A percentile compares a stretch with the other conserved stretches of the same genome.
phyloP scores from a whole-genome alignment of 148 eudicot genomes.

The Nyssa sinensis region DNA sequence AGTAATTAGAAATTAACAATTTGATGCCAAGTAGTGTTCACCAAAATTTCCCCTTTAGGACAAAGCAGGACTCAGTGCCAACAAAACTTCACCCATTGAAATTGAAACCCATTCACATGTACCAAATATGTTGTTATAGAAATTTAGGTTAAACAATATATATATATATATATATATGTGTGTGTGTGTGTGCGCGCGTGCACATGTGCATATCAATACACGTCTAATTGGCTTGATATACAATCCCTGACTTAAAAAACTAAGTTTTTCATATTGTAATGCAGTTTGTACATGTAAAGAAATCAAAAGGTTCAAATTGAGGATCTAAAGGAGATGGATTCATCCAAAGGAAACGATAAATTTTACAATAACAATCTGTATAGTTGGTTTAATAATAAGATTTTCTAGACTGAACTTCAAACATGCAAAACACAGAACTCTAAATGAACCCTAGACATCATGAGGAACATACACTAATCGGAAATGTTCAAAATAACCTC shows the following conservation, averaged over 20 bases:
- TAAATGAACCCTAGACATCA: not conserved
- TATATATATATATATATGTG: too few relatives aligned
- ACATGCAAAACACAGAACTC: not conserved
- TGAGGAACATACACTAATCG: not conserved
- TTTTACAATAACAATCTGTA: not conserved
- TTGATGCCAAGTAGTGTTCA: not conserved
- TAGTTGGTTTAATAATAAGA: not conserved
- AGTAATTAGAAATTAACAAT: not conserved
- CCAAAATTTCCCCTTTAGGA: not conserved
- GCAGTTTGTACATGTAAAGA: not conserved
- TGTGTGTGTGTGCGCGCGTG: too few relatives aligned
- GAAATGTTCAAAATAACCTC: not conserved
- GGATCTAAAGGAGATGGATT: not conserved
- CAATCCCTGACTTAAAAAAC: not conserved
- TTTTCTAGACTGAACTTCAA: not conserved
- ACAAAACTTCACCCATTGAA: not conserved
- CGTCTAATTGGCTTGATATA: not conserved
- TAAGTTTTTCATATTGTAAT: not conserved
- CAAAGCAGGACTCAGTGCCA: not conserved
- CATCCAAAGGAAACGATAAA: not conserved
- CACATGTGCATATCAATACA: not conserved
- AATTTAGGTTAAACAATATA: not conserved
- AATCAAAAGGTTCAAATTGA: not conserved
- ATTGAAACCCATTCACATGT: not conserved
- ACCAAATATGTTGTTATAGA: not conserved